These are phyloP conservation scores for Mucor circinelloides DNA, from an alignment of 371 early-diverging fungal genomes.

Conservation along the genomic window DNA sequence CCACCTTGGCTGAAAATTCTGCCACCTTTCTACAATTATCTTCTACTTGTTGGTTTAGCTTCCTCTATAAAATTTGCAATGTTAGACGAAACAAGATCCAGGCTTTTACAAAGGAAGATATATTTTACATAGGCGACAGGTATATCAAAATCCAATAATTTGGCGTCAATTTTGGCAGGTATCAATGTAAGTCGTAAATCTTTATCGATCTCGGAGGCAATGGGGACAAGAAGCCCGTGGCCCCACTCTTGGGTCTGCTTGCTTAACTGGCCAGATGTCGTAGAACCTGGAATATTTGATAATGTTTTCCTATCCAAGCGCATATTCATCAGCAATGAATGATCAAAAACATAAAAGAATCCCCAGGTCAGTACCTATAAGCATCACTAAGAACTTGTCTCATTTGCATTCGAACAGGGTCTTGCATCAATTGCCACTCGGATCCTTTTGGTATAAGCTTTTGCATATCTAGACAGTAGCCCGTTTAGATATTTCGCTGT, in stretches of 20 bases:
- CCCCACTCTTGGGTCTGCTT: not conserved
- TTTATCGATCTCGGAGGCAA: not conserved
- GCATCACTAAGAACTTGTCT: not conserved
- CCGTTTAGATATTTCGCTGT: not conserved
- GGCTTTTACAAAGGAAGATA: not conserved
- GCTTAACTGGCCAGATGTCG: not conserved
- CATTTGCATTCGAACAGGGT: not conserved
- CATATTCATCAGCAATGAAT: not conserved
- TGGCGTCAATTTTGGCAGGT: not conserved
- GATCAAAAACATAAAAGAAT: not conserved
- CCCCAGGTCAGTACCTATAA: not conserved
- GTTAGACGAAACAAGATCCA: not conserved
- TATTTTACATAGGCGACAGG: not conserved
- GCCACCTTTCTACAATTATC: not conserved
- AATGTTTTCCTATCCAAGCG: not conserved
- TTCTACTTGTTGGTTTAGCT: not conserved
- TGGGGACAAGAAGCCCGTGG: not conserved
- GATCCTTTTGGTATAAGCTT: not conserved
- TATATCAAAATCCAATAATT: not conserved
- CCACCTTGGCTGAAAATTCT: not conserved
- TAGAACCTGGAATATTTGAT: not conserved
- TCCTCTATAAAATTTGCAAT: not conserved
- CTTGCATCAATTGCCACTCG: not conserved
- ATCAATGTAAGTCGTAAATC: not conserved
- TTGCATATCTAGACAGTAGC: not conserved